phyloP scores from a whole-genome alignment of 257 asterid species.

The Osmanthus fragrans region DNA sequence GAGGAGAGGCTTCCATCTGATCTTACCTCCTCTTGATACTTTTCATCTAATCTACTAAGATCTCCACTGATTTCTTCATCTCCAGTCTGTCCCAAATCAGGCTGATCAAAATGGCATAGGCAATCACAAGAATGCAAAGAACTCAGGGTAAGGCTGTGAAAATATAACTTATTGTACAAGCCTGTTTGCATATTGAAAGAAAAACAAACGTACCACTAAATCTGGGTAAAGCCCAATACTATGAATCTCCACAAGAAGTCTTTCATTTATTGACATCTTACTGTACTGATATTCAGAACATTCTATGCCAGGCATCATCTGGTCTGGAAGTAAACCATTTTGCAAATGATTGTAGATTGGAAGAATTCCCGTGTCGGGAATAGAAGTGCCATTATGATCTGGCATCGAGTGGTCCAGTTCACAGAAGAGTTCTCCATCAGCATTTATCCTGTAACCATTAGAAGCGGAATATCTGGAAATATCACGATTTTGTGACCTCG shows the following conservation, averaged over 20 bases:
- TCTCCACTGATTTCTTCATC: conserved; percentile 64
- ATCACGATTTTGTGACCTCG: conserved; percentile 41
- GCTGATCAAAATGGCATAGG: conserved; percentile 39
- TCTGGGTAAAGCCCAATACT: conserved; percentile 83
- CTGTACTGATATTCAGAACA: conserved; percentile 65
- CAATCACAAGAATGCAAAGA: conserved; percentile 21
- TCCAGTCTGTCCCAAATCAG: conserved; percentile 53
- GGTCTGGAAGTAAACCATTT: conserved; percentile 49
- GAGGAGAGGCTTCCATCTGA: conserved; percentile 22
- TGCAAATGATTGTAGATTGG: conserved; percentile 45
- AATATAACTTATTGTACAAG: conserved; percentile 23
- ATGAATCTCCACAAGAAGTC: conserved; percentile 71
- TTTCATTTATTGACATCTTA: conserved; percentile 68
- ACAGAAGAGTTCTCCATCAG: conserved; percentile 43
- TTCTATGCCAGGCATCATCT: conserved; percentile 37
- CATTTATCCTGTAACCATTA: conserved; percentile 49
- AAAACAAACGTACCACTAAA: conserved; percentile 56
- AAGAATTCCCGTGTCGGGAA: conserved; percentile 34
- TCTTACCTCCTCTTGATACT: conserved; percentile 73
- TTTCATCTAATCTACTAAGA: conserved; percentile 54
- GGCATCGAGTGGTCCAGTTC: conserved; percentile 46
- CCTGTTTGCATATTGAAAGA: conserved; percentile 22
- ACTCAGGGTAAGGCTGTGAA: conserved; percentile 15
- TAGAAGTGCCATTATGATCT: conserved; percentile 32
- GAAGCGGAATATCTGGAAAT: conserved; percentile 47